Evolutionary conservation across 164 flowering plant species (phyloP).

Genomic region (Magnolia kwangsiensis): DNA sequence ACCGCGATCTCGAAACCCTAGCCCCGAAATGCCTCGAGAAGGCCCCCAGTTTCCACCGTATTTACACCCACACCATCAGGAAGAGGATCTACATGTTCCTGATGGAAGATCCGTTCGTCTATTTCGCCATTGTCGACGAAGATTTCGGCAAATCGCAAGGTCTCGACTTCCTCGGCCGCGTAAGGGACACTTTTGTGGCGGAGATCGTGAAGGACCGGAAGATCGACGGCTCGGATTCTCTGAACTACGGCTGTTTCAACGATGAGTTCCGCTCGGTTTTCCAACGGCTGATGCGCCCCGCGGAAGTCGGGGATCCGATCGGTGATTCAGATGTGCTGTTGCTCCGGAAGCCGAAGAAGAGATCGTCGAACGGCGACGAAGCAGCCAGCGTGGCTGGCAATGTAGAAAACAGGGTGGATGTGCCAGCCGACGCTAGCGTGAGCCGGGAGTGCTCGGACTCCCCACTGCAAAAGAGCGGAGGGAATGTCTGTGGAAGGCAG

Average conservation of each 20-base stretch:
- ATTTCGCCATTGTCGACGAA: constrained; percentile 19
- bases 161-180: constrained; percentile 14
- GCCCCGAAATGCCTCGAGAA: constrained; percentile 21
- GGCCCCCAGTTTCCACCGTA: constrained; percentile 17
- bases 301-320: not conserved
- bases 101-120: constrained; percentile 25
- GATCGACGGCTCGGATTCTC: not conserved
- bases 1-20: constrained; percentile 15
- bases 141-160: constrained; percentile 8
- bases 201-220: constrained; percentile 4
- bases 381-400: not conserved
- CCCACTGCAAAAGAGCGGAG: constrained; percentile 34
- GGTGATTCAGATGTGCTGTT: not conserved
- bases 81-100: constrained; percentile 16
- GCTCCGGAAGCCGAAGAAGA: not conserved
- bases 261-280: constrained; percentile 19
- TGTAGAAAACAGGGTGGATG: not conserved
- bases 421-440: not conserved
- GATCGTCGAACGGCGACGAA: not conserved
- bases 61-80: constrained; percentile 18
- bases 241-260: constrained; percentile 10
- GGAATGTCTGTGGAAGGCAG: constrained; percentile 35
- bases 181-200: constrained; percentile 14
- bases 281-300: constrained; percentile 4
- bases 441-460: constrained; percentile 15